Conservation (phyloP, 805 yeast genomes). For the Alloascoidea hylecoeti region DNA sequence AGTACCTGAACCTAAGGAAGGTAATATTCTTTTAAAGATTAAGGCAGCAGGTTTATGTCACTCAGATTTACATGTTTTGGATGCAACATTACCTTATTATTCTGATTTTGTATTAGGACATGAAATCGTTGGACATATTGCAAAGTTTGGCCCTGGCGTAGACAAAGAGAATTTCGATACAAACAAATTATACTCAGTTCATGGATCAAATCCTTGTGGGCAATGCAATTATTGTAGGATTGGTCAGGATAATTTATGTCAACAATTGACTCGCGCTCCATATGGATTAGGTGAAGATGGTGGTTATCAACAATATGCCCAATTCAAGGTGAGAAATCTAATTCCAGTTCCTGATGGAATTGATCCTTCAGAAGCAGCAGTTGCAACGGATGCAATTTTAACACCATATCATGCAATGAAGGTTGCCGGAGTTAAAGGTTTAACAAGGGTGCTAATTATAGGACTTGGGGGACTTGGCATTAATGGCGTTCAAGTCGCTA, state of each 20-base stretch:
- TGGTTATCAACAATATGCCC: slow-evolving; percentile 18
- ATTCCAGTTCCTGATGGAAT: slow-evolving; percentile 17
- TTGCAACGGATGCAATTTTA: slow-evolving; percentile 18
- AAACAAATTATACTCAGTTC: slow-evolving; percentile 10
- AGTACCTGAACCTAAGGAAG: slow-evolving; percentile 5
- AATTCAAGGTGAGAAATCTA: slow-evolving; percentile 9
- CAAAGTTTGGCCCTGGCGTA: slow-evolving; percentile 7
- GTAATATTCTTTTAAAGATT: slow-evolving; percentile 7
- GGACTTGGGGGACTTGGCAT: slow-evolving; percentile 22
- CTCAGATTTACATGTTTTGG: slow-evolving; percentile 24
- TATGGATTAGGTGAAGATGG: slow-evolving; percentile 18
- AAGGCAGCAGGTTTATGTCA: slow-evolving; percentile 19
- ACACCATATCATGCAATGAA: slow-evolving; percentile 21
- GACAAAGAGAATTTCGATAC: slow-evolving; percentile 3
- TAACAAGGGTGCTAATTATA: slow-evolving; percentile 14
- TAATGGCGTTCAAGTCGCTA: slow-evolving; percentile 17
- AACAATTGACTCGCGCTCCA: slow-evolving; percentile 6
- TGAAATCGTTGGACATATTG: slow-evolving; percentile 16
- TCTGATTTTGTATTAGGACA: slow-evolving; percentile 16
- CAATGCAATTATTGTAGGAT: slow-evolving; percentile 12
- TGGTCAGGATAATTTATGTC: slow-evolving; percentile 16
- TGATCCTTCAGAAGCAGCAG: slow-evolving; percentile 16
- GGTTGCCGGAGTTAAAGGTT: slow-evolving; percentile 12
- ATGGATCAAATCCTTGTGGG: slow-evolving; percentile 14
- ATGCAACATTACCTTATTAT: slow-evolving; percentile 7